These are phyloP conservation scores for Kodamaea lidongshanica DNA, from an alignment of 805 yeast species.

Conservation along the genomic window DNA sequence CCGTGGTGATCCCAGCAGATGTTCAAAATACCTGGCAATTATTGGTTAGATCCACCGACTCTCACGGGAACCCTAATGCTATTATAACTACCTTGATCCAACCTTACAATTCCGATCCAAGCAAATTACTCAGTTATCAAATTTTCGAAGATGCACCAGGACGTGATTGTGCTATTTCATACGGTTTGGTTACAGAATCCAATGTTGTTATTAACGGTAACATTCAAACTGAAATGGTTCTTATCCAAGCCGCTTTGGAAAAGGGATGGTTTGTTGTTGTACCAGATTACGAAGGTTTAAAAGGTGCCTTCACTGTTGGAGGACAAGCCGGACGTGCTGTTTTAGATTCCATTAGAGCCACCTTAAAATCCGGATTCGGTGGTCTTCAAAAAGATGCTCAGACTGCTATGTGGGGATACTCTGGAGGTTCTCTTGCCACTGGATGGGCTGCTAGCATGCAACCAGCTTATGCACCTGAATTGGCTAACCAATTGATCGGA, in stretches of 20 bases:
- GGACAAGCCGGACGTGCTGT: slow-evolving; percentile 23
- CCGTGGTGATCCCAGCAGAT: slow-evolving; percentile 8
- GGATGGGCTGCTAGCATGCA: slow-evolving; percentile 34
- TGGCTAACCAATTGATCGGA: slow-evolving; percentile 18
- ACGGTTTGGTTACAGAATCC: slow-evolving; percentile 13
- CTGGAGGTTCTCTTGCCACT: slow-evolving; percentile 33
- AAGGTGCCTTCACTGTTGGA: slow-evolving; percentile 26
- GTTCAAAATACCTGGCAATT: slow-evolving; percentile 12
- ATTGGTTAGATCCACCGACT: slow-evolving; percentile 13
- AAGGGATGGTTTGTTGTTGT: slow-evolving; percentile 29
- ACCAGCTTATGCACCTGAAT: slow-evolving; percentile 31
- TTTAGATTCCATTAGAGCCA: slow-evolving; percentile 26
- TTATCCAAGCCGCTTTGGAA: slow-evolving; percentile 10
- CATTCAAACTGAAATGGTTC: slow-evolving; percentile 12
- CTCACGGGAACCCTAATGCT: slow-evolving; percentile 22
- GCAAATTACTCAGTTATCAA: slow-evolving; percentile 24
- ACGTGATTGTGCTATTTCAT: slow-evolving; percentile 24
- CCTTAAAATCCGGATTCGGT: slow-evolving; percentile 14
- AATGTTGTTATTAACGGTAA: slow-evolving; percentile 7
- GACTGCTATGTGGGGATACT: slow-evolving; percentile 28
- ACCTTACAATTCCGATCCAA: slow-evolving; percentile 24
- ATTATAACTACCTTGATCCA: slow-evolving; percentile 23
- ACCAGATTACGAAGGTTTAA: slow-evolving; percentile 31
- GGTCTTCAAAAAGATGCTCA: slow-evolving; percentile 16
- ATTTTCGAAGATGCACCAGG: slow-evolving; percentile 24